Evolutionary conservation across 1,139 yeast genomes (phyloP).

Genomic region (Pichia sp.): DNA sequence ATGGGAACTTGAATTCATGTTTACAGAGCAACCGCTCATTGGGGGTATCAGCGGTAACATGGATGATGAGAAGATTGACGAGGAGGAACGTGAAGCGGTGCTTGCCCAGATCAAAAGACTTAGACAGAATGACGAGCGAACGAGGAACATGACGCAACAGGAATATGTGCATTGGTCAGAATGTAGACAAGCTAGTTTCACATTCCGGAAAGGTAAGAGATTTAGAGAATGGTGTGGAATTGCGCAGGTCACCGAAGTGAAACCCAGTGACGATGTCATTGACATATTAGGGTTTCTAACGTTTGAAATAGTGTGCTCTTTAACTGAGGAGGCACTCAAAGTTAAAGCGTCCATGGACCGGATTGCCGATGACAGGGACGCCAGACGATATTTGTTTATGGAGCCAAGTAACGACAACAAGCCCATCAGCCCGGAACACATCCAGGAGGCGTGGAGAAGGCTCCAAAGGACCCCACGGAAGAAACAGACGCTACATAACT

Average conservation of each 20-base stretch:
- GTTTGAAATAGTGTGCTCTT: slow-evolving; percentile 90
- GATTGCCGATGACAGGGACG: slow-evolving; percentile 21
- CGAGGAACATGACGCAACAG: slow-evolving; percentile 88
- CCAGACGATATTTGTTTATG: slow-evolving; percentile 64
- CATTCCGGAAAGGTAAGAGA: slow-evolving; percentile 85
- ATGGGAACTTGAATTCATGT: slow-evolving; percentile 95
- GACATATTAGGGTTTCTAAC: slow-evolving; percentile 94
- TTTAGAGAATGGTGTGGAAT: slow-evolving; percentile 97
- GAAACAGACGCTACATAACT: slow-evolving; percentile 62
- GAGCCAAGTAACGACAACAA: slow-evolving; percentile 84
- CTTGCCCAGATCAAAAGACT: slow-evolving; percentile 80
- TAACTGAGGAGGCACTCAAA: slow-evolving; percentile 86
- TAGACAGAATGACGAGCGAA: slow-evolving; percentile 91
- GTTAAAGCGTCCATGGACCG: slow-evolving; percentile 44
- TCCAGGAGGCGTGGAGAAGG: slow-evolving; percentile 88
- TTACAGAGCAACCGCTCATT: slow-evolving; percentile 79
- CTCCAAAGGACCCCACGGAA: slow-evolving; percentile 57
- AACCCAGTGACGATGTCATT: slow-evolving; percentile 94
- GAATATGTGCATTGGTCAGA: slow-evolving; percentile 99
- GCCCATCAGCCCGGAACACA: slow-evolving; percentile 77
- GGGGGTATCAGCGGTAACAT: slow-evolving; percentile 50
- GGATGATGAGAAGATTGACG: slow-evolving; percentile 60
- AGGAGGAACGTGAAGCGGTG: slow-evolving; percentile 84
- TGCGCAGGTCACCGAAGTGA: slow-evolving; percentile 72
- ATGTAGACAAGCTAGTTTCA: slow-evolving; percentile 95